Conservation (phyloP, 257 asterid species). For the Lithospermum erythrorhizon region DNA sequence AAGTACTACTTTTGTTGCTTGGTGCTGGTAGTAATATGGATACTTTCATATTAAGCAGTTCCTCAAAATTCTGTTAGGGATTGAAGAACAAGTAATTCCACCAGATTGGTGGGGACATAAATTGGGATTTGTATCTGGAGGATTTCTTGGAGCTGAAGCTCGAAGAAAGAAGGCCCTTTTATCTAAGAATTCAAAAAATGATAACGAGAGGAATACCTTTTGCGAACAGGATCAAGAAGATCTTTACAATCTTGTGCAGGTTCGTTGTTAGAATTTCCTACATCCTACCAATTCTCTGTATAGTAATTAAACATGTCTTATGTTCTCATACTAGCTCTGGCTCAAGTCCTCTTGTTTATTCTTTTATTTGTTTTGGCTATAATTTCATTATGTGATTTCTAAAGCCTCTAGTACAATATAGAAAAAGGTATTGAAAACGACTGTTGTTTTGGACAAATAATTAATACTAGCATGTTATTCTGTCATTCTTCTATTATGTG, state of each 20-base stretch:
- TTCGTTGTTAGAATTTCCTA: slow-evolving; percentile 1
- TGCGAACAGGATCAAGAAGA: slow-evolving; percentile 90
- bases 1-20: not conserved
- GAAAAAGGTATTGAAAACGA: no score
- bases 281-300: not conserved
- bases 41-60: not conserved
- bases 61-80: not conserved
- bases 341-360: no score
- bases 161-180: slow-evolving; percentile 36
- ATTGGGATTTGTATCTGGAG: slow-evolving; percentile 72
- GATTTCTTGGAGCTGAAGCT: slow-evolving; percentile 80
- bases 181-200: slow-evolving; percentile 16
- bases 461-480: no score
- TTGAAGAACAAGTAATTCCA: slow-evolving; percentile 33
- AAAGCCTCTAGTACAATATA: no score
- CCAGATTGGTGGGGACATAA: slow-evolving; percentile 90
- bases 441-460: no score
- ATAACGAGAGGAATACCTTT: slow-evolving; percentile 41
- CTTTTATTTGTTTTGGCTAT: no score
- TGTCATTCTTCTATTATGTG: no score
- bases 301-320: no score
- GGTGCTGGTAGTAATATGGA: not conserved
- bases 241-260: slow-evolving; percentile 89
- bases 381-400: no score
- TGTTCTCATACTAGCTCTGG: no score